phyloP scores from a whole-genome alignment of 2,329 filamentous ascomycete genomes.

The Fusarium phyllophilum region DNA sequence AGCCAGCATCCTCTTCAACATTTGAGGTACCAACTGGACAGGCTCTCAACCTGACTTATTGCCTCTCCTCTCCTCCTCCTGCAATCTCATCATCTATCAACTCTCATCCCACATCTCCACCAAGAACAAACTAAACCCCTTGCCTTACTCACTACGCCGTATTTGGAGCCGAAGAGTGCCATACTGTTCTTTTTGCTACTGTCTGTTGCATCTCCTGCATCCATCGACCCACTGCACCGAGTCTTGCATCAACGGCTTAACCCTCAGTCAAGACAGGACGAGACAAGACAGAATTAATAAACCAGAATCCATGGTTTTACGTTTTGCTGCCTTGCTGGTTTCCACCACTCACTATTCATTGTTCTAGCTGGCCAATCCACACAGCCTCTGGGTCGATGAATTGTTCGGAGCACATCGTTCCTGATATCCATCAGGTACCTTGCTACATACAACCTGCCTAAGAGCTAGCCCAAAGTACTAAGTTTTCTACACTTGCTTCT shows the following conservation, averaged over 20 bases:
- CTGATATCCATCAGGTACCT: slow-evolving; percentile 3
- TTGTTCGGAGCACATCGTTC: slow-evolving; percentile 9
- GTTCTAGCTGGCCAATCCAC: slow-evolving; percentile 20
- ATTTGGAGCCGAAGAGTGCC: slow-evolving; percentile 13
- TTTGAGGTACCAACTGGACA: not conserved
- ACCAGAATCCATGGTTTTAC: slow-evolving; percentile 8
- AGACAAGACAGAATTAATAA: not conserved
- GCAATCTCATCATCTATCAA: slow-evolving; percentile 27
- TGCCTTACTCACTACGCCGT: slow-evolving; percentile 29
- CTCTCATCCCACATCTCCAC: slow-evolving; percentile 12
- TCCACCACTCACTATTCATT: slow-evolving; percentile 2
- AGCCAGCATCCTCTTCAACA: not conserved
- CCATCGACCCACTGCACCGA: slow-evolving; percentile 36
- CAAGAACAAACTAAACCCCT: slow-evolving; percentile 3
- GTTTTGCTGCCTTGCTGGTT: not conserved
- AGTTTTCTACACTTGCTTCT: slow-evolving; percentile 8
- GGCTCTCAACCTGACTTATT: not conserved
- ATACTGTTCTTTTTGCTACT: slow-evolving; percentile 17
- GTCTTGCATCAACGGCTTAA: slow-evolving; percentile 29
- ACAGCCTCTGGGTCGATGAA: slow-evolving; percentile 19
- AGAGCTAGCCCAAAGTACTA: not conserved
- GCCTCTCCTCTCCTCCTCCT: slow-evolving; percentile 3
- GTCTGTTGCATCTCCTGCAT: slow-evolving; percentile 39
- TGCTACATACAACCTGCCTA: not conserved
- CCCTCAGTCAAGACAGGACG: slow-evolving; percentile 11